phyloP scores from a whole-genome alignment of 164 flowering plant genomes.

The Brasenia schreberi region DNA sequence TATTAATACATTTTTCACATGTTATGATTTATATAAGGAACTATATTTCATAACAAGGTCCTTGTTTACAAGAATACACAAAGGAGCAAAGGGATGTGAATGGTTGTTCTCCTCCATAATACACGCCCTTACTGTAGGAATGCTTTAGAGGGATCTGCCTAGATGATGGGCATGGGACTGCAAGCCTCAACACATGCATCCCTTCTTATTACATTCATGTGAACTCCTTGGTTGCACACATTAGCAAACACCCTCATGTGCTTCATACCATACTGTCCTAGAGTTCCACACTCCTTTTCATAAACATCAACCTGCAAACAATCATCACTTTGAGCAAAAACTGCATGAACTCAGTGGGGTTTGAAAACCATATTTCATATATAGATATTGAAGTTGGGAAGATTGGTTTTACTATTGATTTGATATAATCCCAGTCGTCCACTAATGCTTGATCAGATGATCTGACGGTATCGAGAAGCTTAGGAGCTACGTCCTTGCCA shows the following conservation, averaged over 20 bases:
- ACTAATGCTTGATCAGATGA: conserved; percentile 48
- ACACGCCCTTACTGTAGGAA: too few relatives aligned
- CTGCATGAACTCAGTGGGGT: too few relatives aligned
- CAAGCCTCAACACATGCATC: conserved; percentile 52
- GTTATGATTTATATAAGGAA: too few relatives aligned
- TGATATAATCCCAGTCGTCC: conserved; percentile 83
- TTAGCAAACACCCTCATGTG: conserved; percentile 94
- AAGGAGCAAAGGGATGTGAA: too few relatives aligned
- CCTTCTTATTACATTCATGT: conserved; percentile 38
- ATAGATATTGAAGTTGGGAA: neutral
- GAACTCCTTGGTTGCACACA: conserved; percentile 55
- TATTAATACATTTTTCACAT: too few relatives aligned
- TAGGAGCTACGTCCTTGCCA: conserved; percentile 33
- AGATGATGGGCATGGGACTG: neutral
- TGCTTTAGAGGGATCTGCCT: too few relatives aligned
- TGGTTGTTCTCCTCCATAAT: too few relatives aligned
- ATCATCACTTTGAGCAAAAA: too few relatives aligned
- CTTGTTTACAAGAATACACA: too few relatives aligned
- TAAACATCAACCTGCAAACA: conserved; percentile 45
- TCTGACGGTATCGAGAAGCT: conserved; percentile 30
- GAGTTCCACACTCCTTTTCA: conserved; percentile 61
- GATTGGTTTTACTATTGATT: conserved; percentile 40
- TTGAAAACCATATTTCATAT: too few relatives aligned
- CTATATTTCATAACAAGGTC: too few relatives aligned
- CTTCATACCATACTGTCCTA: conserved; percentile 91